Evolutionary conservation across 2,329 filamentous ascomycete species (phyloP).

Genomic region (Botrytis tulipae): DNA sequence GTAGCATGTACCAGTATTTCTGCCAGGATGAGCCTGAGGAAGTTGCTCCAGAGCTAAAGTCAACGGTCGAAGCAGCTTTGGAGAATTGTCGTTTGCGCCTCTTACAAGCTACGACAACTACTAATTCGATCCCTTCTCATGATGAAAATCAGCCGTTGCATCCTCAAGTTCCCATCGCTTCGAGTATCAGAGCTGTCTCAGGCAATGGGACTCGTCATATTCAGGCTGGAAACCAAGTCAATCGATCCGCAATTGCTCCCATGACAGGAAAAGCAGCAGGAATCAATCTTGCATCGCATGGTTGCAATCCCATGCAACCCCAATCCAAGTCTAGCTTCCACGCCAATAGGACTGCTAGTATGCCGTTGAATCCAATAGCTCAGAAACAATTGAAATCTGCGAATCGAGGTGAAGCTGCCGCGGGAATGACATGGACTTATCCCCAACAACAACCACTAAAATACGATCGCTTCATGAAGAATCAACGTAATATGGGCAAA

Average conservation of each 20-base stretch:
- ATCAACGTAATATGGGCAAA: neutral
- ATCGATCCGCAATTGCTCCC: neutral
- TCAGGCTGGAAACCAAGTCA: neutral
- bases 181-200: neutral
- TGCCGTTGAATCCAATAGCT: neutral
- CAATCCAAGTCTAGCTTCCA: neutral
- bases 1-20: conserved; percentile 12
- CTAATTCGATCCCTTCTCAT: neutral
- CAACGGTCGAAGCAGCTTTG: neutral
- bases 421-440: neutral
- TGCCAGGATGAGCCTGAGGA: neutral
- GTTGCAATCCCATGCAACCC: neutral
- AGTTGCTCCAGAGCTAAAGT: neutral
- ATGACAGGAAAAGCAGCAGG: neutral
- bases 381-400: neutral
- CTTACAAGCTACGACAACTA: neutral
- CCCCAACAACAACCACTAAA: neutral
- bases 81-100: neutral
- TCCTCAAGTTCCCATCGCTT: neutral
- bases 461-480: conserved; percentile 4
- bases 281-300: neutral
- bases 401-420: neutral
- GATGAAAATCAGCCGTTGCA: neutral
- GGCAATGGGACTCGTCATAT: neutral
- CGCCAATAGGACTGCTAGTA: neutral